These are phyloP conservation scores for Fusarium sp. DNA, from an alignment of 2,329 filamentous ascomycete genomes.

Conservation along the genomic window DNA sequence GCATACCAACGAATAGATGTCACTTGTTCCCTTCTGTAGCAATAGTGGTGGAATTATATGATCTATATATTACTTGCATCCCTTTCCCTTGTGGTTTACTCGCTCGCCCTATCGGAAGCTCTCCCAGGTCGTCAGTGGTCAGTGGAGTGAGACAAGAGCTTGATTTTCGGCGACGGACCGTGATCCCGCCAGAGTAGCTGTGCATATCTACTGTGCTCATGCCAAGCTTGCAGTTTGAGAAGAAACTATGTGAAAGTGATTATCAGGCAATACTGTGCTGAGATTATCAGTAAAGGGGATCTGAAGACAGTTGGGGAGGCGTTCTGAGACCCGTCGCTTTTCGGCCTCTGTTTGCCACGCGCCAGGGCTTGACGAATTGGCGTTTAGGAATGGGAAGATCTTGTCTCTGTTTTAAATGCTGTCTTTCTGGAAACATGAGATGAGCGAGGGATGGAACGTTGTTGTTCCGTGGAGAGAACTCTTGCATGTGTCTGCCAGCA, in stretches of 20 bases:
- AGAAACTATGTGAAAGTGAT: conserved; percentile 5
- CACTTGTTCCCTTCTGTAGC: conserved; percentile 5
- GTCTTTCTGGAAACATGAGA: conserved; percentile 32
- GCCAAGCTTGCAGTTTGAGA: conserved; percentile 13
- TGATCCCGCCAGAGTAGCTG: background rate
- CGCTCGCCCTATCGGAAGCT: conserved; percentile 27
- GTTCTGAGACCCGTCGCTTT: conserved; percentile 12
- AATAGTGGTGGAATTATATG: background rate
- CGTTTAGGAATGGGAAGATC: conserved; percentile 33
- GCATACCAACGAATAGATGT: conserved; percentile 25
- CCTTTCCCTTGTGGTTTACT: conserved; percentile 19
- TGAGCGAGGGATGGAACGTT: conserved; percentile 23
- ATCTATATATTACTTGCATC: conserved; percentile 7
- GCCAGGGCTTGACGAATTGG: conserved; percentile 7
- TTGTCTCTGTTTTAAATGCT: conserved; percentile 14
- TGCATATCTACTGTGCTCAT: background rate
- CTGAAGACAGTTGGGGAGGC: background rate
- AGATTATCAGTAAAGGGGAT: background rate
- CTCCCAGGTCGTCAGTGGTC: background rate
- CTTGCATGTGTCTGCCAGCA: background rate
- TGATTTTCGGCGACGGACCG: conserved; percentile 4
- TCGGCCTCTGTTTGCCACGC: conserved; percentile 35
- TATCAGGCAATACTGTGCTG: conserved; percentile 6
- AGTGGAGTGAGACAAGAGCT: conserved; percentile 27
- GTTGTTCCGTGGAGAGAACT: conserved; percentile 1